These are phyloP conservation scores for Mortierella sp. DNA, from an alignment of 371 early-diverging fungal species.

Conservation along the genomic window DNA sequence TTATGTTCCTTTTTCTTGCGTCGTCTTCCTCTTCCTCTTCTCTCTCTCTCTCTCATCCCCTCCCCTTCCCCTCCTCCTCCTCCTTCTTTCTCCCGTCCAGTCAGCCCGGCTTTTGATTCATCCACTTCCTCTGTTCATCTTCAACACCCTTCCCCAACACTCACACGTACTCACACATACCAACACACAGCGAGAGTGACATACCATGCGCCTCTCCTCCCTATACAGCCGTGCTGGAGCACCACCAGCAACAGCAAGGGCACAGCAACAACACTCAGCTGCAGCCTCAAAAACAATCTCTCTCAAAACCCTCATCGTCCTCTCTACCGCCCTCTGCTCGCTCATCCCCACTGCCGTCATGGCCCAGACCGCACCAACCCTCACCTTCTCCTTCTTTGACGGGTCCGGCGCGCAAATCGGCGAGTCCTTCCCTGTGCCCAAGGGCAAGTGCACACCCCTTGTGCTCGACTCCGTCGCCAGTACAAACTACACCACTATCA, in stretches of 20 bases:
- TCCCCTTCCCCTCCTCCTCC: neutral
- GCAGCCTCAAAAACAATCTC: neutral
- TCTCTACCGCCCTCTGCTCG: conserved; percentile 8
- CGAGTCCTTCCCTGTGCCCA: neutral
- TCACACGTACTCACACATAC: neutral
- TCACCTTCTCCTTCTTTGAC: conserved; percentile 24
- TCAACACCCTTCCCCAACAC: neutral
- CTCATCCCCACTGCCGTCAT: neutral
- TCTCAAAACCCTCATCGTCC: neutral
- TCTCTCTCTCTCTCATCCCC: neutral
- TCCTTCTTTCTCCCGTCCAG: neutral
- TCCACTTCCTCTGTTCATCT: neutral
- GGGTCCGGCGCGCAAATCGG: conserved; percentile 8
- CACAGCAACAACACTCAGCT: neutral
- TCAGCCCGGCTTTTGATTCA: neutral
- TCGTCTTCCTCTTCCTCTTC: neutral
- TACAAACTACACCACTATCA: conserved; percentile 18
- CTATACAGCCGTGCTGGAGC: conserved; percentile 8
- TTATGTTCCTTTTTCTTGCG: neutral
- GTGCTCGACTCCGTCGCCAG: neutral
- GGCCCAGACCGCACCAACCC: neutral
- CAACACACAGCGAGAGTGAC: neutral
- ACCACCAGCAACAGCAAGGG: neutral
- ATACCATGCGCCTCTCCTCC: neutral
- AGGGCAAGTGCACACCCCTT: neutral